phyloP scores from a whole-genome alignment of 2,329 filamentous ascomycete species.

The Aspergillus ibericus region DNA sequence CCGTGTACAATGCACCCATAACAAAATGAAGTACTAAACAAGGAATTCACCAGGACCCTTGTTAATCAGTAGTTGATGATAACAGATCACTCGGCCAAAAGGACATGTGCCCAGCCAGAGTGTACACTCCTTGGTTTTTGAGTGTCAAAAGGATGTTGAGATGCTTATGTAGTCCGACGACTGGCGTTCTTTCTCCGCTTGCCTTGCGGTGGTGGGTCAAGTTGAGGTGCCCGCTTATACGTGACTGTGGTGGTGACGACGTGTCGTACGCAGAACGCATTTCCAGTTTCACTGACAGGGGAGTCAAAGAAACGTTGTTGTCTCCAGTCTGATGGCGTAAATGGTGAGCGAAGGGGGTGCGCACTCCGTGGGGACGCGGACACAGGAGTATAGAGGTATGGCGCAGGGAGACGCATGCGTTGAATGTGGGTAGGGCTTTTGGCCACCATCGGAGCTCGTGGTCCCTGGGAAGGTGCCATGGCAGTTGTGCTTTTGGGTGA shows the following conservation, averaged over 20 bases:
- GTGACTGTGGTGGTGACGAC: conserved; percentile 90
- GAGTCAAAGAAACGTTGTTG: conserved; percentile 61
- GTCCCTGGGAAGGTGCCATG: conserved; percentile 57
- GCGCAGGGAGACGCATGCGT: conserved; percentile 73
- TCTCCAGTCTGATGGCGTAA: conserved; percentile 76
- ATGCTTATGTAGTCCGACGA: neutral
- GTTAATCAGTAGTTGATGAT: neutral
- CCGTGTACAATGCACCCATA: neutral
- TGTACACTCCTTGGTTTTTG: too few relatives aligned
- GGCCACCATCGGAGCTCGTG: conserved; percentile 46
- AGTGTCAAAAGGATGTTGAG: too few relatives aligned
- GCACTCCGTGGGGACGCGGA: conserved; percentile 65
- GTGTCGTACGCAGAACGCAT: conserved; percentile 71
- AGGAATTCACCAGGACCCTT: neutral
- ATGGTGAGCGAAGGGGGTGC: conserved; percentile 10
- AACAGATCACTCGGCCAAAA: too few relatives aligned
- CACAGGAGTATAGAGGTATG: conserved; percentile 67
- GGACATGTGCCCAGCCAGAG: too few relatives aligned
- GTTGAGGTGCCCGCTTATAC: conserved; percentile 66
- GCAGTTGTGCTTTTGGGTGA: conserved; percentile 42
- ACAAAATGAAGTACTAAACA: neutral
- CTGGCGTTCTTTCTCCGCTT: conserved; percentile 70
- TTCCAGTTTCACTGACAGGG: conserved; percentile 56
- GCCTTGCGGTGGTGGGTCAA: conserved; percentile 85
- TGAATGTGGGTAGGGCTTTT: conserved; percentile 56